Conservation (phyloP, 148 eudicot species). For the Pharnaceum exiguum region DNA sequence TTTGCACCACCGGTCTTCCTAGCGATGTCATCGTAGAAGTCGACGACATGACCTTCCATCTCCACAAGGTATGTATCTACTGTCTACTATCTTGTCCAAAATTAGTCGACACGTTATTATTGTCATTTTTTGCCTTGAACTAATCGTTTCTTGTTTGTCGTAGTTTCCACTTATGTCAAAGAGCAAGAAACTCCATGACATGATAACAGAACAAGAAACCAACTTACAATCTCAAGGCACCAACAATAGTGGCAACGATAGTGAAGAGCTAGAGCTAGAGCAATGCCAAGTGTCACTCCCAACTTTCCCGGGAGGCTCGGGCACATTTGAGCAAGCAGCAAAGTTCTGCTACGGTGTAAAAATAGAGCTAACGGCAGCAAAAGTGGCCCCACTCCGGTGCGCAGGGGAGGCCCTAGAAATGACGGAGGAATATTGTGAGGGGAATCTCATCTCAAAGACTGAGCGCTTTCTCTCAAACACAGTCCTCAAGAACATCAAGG, state of each 20-base stretch:
- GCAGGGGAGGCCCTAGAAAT: conserved; percentile 76
- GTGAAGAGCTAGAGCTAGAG: conserved; percentile 17
- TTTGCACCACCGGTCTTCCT: conserved; percentile 79
- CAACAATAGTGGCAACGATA: conserved; percentile 10
- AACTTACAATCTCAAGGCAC: conserved; percentile 11
- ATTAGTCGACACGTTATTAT: neutral
- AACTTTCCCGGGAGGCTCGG: conserved; percentile 79
- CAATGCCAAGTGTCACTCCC: conserved; percentile 46
- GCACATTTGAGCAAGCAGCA: conserved; percentile 77
- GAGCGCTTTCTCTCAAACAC: conserved; percentile 58
- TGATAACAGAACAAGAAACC: conserved; percentile 59
- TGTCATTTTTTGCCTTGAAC: neutral
- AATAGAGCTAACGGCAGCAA: conserved; percentile 55
- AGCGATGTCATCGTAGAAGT: conserved; percentile 75
- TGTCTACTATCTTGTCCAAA: neutral
- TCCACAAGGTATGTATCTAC: conserved; percentile 59
- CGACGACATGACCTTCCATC: conserved; percentile 85
- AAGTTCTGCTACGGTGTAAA: conserved; percentile 97
- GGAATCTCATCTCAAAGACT: conserved; percentile 69
- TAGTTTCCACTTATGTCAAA: conserved; percentile 95
- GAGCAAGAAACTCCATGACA: conserved; percentile 67
- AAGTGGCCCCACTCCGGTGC: conserved; percentile 76
- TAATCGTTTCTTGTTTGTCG: neutral
- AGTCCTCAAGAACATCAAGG: conserved; percentile 44
- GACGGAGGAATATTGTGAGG: conserved; percentile 79